Conservation (phyloP, 176 grass and related monocot genomes). For the Microstegium vimineum region DNA sequence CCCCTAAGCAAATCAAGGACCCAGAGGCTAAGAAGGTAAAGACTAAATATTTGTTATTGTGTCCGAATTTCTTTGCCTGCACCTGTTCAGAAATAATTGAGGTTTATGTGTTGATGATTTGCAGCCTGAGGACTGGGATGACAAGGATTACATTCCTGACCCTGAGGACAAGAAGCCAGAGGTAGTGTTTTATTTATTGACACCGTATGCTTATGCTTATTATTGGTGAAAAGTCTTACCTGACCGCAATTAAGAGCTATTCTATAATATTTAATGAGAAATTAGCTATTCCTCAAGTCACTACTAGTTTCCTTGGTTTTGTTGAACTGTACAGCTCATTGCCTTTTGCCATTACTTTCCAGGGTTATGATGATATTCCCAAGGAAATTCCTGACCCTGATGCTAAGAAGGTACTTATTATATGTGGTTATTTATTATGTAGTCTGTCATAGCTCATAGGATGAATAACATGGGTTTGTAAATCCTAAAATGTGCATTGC, state of each 20-base stretch:
- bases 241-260: background rate
- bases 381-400: slow-evolving; percentile 86
- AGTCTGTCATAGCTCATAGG: background rate
- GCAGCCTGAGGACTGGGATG: slow-evolving; percentile 98
- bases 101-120: slow-evolving; percentile 8
- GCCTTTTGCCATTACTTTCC: background rate
- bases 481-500: slow-evolving; percentile 1
- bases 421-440: background rate
- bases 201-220: no score
- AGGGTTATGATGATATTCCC: slow-evolving; percentile 90
- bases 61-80: background rate
- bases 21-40: slow-evolving; percentile 75
- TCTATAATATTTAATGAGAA: background rate
- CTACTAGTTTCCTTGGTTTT: background rate
- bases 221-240: background rate
- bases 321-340: background rate
- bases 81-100: background rate
- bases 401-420: slow-evolving; percentile 57
- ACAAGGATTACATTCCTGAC: slow-evolving; percentile 90
- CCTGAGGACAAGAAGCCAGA: slow-evolving; percentile 92
- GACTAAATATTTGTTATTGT: background rate
- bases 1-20: slow-evolving; percentile 72
- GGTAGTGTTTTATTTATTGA: no score
- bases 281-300: background rate
- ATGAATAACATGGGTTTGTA: background rate